phyloP scores from a whole-genome alignment of 495 filamentous ascomycete genomes.

The Penicillium robsamsonii region DNA sequence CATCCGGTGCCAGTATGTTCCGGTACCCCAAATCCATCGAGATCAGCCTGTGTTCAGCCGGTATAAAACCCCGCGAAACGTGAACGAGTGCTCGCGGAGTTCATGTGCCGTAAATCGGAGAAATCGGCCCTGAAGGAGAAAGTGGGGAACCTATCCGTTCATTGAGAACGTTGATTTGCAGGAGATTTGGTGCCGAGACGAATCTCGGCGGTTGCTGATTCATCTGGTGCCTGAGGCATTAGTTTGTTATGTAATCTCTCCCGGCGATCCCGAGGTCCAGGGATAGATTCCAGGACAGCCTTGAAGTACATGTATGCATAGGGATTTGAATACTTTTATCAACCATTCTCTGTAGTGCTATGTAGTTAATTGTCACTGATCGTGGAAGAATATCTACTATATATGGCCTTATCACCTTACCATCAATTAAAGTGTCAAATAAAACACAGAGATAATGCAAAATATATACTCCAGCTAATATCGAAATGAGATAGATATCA shows the following conservation, averaged over 20 bases:
- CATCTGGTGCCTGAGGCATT: conserved; percentile 17
- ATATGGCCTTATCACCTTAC: neutral
- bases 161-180: conserved; percentile 5
- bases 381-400: neutral
- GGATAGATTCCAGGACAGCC: no score
- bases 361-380: neutral
- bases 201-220: conserved; percentile 36
- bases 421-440: neutral
- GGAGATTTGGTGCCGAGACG: conserved; percentile 15
- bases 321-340: neutral
- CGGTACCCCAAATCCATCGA: conserved; percentile 46
- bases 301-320: no score
- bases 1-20: conserved; percentile 41
- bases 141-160: conserved; percentile 1
- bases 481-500: neutral
- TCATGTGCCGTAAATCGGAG: conserved; percentile 49
- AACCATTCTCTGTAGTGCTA: neutral
- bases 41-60: conserved; percentile 34
- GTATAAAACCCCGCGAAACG: conserved; percentile 36
- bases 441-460: neutral
- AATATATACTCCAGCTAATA: neutral
- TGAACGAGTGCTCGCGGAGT: conserved; percentile 24
- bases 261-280: no score
- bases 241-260: neutral
- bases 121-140: conserved; percentile 22